These are phyloP conservation scores for Amanita rimosa DNA, from an alignment of 768 basidiomycete genomes.

Conservation along the genomic window DNA sequence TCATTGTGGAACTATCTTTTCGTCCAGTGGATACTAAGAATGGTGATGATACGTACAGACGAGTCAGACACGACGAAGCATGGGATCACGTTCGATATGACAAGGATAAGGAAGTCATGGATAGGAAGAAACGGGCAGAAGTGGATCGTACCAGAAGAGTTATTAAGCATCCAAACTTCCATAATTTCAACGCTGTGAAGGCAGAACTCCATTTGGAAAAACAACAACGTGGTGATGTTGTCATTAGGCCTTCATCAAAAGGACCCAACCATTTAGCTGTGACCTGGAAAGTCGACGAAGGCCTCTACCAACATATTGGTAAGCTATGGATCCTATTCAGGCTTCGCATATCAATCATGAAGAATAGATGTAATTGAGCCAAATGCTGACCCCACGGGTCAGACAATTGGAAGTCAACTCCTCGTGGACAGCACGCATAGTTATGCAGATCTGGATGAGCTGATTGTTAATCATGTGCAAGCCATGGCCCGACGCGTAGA, in stretches of 20 bases:
- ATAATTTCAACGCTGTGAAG: slow-evolving; percentile 83
- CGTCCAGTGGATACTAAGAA: slow-evolving; percentile 47
- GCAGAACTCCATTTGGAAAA: slow-evolving; percentile 85
- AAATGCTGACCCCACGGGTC: slow-evolving; percentile 65
- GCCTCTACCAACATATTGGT: slow-evolving; percentile 95
- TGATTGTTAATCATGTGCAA: slow-evolving; percentile 95
- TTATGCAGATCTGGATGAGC: slow-evolving; percentile 91
- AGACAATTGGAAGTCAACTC: slow-evolving; percentile 50
- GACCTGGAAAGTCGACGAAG: slow-evolving; percentile 98
- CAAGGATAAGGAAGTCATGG: slow-evolving; percentile 60
- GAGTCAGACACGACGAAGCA: slow-evolving; percentile 42
- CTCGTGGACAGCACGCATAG: slow-evolving; percentile 68
- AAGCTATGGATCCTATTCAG: neutral
- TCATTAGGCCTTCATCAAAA: slow-evolving; percentile 93
- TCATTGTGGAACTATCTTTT: slow-evolving; percentile 67
- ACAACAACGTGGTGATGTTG: slow-evolving; percentile 91
- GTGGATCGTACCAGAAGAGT: slow-evolving; percentile 71
- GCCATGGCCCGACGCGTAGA: slow-evolving; percentile 89
- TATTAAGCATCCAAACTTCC: slow-evolving; percentile 97
- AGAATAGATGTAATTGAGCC: slow-evolving; percentile 66
- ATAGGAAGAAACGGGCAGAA: slow-evolving; percentile 78
- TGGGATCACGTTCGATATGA: slow-evolving; percentile 60
- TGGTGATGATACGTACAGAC: slow-evolving; percentile 54
- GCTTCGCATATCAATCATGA: slow-evolving; percentile 13
- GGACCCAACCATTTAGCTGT: slow-evolving; percentile 89